Base-by-base conservation (phyloP, 176 grass and related monocot species). In the Musa troglodytarum region DNA sequence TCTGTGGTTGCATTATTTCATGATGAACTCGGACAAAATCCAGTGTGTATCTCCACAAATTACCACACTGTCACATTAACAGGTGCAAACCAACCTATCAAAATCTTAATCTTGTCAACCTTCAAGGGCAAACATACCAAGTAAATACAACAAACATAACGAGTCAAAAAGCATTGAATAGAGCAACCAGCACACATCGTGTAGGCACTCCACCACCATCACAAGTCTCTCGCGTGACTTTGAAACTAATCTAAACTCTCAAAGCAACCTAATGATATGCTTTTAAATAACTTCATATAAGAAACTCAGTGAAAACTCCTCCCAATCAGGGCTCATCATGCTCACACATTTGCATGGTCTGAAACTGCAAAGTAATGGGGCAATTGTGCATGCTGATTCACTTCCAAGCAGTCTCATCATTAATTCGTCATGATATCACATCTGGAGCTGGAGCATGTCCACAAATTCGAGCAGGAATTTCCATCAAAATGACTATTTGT, bases 401-500 rank as follows among this genome's bases (percentile, higher is more conserved):
- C 22, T 65, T 65, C 11, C 63, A 28, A 26, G 63, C 11, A 65
- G n/a, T 65, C 34, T 43, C 63, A 65, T 12, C 10, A 26, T 26
- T 26, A 65, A 14, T 10, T 65, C 63, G 14, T 20, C 2, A 13
- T 1, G 20, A 65, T 15, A 65, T 12, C 63, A 65, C 22, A 65
- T 26, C 8, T 28, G 2, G 23, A 26, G 22, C 63, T 43, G 34
- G 34, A 43, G 34, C 34, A 25, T 26, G 26, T 61, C 57, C 0
- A 61, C 3, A 19, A 8, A 61, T 8, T 9, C 3, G n/a, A 65
- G 11, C 10, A 12, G 63, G 21, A 65, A 65, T 65, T 9, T 65
- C 17, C 23, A 12, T 12, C 63, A 11, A 2, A 69, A 8, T 16
- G 28, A 19, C 68, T 99, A 99, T 85, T 91, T 98, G 88, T 83